These are phyloP conservation scores for Claviceps africana DNA, from an alignment of 2,329 filamentous ascomycete genomes.

Conservation along the genomic window DNA sequence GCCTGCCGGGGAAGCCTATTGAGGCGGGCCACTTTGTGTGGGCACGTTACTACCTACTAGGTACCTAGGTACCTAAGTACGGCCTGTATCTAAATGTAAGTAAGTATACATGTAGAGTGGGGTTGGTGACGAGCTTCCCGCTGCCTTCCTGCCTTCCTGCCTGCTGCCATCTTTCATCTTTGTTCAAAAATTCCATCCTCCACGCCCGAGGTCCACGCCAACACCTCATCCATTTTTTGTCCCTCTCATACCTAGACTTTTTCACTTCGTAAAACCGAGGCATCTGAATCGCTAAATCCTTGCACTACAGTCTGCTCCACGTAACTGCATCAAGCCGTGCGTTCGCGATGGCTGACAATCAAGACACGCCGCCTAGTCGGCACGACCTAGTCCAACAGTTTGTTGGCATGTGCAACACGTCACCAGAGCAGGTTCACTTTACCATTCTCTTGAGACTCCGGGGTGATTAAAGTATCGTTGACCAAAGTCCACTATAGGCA, in stretches of 20 bases:
- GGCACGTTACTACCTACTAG: too few relatives aligned
- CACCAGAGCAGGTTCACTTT: constrained; percentile 4
- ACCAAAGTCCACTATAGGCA: constrained; percentile 33
- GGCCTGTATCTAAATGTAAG: too few relatives aligned
- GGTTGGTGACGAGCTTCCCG: not conserved
- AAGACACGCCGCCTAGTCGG: constrained; percentile 1
- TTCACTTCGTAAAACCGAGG: not conserved
- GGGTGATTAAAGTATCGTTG: not conserved
- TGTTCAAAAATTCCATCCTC: not conserved
- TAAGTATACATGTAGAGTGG: too few relatives aligned
- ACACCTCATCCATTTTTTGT: not conserved
- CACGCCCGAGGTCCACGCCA: not conserved
- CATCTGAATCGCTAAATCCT: not conserved
- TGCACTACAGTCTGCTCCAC: not conserved
- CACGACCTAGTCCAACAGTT: constrained; percentile 5
- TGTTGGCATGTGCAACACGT: constrained; percentile 2
- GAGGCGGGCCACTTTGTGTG: too few relatives aligned
- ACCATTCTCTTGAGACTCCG: too few relatives aligned
- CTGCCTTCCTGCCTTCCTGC: not conserved
- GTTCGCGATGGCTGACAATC: constrained; percentile 2
- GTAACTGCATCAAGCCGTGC: not conserved
- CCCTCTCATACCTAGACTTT: not conserved
- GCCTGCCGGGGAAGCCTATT: not conserved
- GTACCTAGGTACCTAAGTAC: too few relatives aligned
- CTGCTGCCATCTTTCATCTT: too few relatives aligned